Base-by-base conservation (phyloP, 495 filamentous ascomycete species). In the Aspergillus campestris region DNA sequence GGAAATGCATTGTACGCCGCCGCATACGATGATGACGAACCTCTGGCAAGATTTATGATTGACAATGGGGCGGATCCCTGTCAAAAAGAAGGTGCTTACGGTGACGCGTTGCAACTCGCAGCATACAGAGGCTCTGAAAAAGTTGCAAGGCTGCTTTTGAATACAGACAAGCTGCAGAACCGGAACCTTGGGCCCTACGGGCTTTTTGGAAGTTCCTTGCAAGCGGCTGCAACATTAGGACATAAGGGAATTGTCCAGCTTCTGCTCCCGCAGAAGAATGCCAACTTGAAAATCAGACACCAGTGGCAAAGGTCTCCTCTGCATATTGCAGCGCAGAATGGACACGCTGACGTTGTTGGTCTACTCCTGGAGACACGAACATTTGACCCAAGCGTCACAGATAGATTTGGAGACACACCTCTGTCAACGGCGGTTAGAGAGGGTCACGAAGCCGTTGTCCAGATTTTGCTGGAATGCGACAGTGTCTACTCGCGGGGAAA, bases 1-100 rank as follows among this genome's bases (percentile, higher is more conserved):
- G 45, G 45, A 4, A 41, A 32, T 41, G 11, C 32, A 3, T 12
- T 47, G 38, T 47, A 47, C 24, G 45, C 45, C 11, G 45, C 38
- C 12, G 45, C 45, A 0, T 41, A 28, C 31, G 36, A 35, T 7
- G 32, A 47, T 12, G 31, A 47, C 8, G 31, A 15, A 12, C 0
- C n/a, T 4, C 15, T 47, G 15, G 15, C 31, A 9, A 18, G 9
- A 1, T 8, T 30, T 1, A 32, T 47, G 12, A 30, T 41, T 3
- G 31, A 13, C 7, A 0, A 28, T 1, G 38, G 12, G 8, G 32
- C 10, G 12, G 7, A 15, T 9, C 6, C 7, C 5, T 24, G 24
- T 5, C 12, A 15, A 8, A 2, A 1, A 5, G 38, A 41, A 13
- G 45, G 45, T 1, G 45, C 38, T 4, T 47, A 35, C 18, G 38